Evolutionary conservation across 192 early-diverging fungal species (phyloP), one percentile per base, ranked within the genome.

Genomic region (Coemansia brasiliensis): DNA sequence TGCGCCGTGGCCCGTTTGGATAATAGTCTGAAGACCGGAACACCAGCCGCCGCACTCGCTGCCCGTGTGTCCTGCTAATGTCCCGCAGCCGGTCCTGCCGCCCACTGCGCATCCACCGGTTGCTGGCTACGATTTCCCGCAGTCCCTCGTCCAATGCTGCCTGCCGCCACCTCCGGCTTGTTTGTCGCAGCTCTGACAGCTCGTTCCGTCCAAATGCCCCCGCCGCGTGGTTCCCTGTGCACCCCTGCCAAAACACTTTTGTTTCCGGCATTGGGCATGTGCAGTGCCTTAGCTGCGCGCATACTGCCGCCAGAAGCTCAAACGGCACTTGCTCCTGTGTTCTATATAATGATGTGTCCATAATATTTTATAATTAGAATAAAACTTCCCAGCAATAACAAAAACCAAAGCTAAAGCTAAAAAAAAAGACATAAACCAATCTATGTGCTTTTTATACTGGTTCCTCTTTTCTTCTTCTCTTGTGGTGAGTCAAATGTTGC

Each of bases 71-170:
- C 18, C 16, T 32, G 18, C 59, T 35, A 18, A 74, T 52, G 18
- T 57, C 54, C 3, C 15, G 53, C 58, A 75, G 65, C 5, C 60
- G 59, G 11, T 55, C 43, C 12, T 41, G 53, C 27, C 46, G 17
- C 40, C 55, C 41, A 15, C 59, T 18, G 39, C 68, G 59, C 68
- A 65, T 65, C 74, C 74, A 77, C 40, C 68, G 74, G 46, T 46
- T 68, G 74, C 74, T 77, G 55, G 51, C 62, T 15, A 70, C 68
- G 18, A 77, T 41, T 52, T 70, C 55, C 8, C 63, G 8, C 32
- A 66, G 55, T 4, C 74, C 74, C 39, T 40, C 59, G 17, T 26
- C 45, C 59, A 77, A 52, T 25, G 74, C 74, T 12, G 68, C 74
- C 3, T 51, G 20, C 13, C 74, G 74, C 68, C 67, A 70, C 17